Percentiles rank a stretch among this genome's conserved stretches.
Evolutionary conservation across 768 basidiomycete genomes (phyloP).

Genomic region (Tremella mesenterica): DNA sequence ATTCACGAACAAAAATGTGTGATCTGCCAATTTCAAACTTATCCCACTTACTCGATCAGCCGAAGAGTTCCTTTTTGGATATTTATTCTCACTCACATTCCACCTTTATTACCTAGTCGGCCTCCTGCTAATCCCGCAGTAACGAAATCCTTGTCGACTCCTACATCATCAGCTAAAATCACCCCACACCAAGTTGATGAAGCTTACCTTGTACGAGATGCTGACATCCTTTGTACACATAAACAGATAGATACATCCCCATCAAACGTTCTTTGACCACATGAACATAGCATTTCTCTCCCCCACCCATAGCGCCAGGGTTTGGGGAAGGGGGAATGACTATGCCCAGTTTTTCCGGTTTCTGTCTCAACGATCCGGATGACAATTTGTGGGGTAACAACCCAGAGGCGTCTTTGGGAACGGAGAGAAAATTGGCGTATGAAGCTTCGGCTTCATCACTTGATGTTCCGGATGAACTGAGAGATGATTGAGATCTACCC

Average conservation of each 20-base stretch:
- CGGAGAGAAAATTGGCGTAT: background rate
- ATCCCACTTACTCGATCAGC: constrained; percentile 51
- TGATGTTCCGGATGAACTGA: background rate
- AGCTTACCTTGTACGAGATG: constrained; percentile 41
- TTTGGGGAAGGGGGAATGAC: constrained; percentile 14
- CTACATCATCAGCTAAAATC: constrained; percentile 44
- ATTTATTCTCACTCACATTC: constrained; percentile 49
- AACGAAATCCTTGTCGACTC: constrained; percentile 70
- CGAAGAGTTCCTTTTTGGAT: too few species aligned
- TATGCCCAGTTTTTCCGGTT: constrained; percentile 15
- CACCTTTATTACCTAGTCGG: constrained; percentile 84
- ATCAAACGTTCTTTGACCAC: constrained; percentile 83
- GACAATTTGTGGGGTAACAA: background rate
- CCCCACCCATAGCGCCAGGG: constrained; percentile 1
- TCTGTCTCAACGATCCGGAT: background rate
- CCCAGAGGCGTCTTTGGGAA: background rate
- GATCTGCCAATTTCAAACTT: constrained; percentile 70
- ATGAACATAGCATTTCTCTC: constrained; percentile 68
- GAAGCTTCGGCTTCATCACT: background rate
- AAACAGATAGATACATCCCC: constrained; percentile 44
- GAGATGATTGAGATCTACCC: constrained; percentile 14
- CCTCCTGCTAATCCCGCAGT: constrained; percentile 85
- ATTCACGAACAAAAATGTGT: constrained; percentile 78
- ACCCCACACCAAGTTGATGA: too few species aligned
- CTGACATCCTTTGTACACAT: constrained; percentile 44